Conservation (phyloP, 2,329 filamentous ascomycete species). For the Talaromyces amestolkiae region DNA sequence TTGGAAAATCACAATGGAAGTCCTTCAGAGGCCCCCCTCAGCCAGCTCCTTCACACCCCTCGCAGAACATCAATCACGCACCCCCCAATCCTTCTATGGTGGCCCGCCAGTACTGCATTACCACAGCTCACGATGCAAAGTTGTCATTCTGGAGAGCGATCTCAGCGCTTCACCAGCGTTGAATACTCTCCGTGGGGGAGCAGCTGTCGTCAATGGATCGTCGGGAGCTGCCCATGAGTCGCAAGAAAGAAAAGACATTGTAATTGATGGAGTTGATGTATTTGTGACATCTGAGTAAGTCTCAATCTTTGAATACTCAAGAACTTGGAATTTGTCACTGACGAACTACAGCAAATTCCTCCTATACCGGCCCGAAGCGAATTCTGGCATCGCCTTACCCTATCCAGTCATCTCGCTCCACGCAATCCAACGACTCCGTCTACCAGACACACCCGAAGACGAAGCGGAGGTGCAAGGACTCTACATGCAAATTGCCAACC, state of each 20-base stretch:
- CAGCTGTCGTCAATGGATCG: constrained; percentile 21
- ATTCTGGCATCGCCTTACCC: constrained; percentile 44
- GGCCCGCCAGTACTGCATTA: constrained; percentile 49
- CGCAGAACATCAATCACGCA: constrained; percentile 47
- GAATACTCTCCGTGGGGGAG: constrained; percentile 28
- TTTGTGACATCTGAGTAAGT: constrained; percentile 51
- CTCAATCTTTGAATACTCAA: constrained; percentile 15
- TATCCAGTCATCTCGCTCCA: constrained; percentile 51
- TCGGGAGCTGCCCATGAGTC: constrained; percentile 17
- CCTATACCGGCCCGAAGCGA: constrained; percentile 37
- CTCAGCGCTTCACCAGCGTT: constrained; percentile 36
- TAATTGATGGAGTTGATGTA: constrained; percentile 41
- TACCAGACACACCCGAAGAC: constrained; percentile 30
- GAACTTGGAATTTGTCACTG: neutral
- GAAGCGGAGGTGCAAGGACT: constrained; percentile 44
- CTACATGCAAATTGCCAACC: constrained; percentile 48
- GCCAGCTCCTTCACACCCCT: constrained; percentile 44
- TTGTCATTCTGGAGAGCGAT: constrained; percentile 44
- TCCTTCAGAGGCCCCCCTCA: constrained; percentile 39
- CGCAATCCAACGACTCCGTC: constrained; percentile 45
- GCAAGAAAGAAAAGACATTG: constrained; percentile 32
- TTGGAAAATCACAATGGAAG: constrained; percentile 37
- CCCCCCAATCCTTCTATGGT: constrained; percentile 48
- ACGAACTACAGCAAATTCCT: constrained; percentile 42
- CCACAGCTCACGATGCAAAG: constrained; percentile 45